Base-by-base conservation (phyloP, 1,139 yeast genomes). In the Blastobotrys apis region DNA sequence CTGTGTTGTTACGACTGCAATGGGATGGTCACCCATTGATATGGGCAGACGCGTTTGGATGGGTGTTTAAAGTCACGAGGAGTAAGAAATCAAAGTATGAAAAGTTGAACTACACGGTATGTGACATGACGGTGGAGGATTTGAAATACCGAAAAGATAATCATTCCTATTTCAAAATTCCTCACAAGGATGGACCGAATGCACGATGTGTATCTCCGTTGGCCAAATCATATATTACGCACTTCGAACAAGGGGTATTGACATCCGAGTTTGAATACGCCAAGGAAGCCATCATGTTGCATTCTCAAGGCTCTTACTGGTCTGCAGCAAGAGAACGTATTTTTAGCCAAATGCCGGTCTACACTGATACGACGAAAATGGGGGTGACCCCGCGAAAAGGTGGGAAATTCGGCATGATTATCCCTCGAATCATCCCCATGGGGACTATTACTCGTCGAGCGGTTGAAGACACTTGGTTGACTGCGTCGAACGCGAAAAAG, bases 381-480 rank as follows among this genome's bases (percentile, higher is more conserved):
- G 67, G 65, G 0, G 64, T 56, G 50, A 64, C 9, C 60, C 64
- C 47, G 33, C 29, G 52, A 2, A 32, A 33, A 20, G 71, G 73
- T 1, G 15, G 23, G 10, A 41, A 41, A 19, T 60, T 79, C 55
- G 96, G 95, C 0, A 72, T 90, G 44, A 92, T 94, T 23, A 59
- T 94, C 15, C 99, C 99, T 1, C 78, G 79, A 43, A 71, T 90
- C 39, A 74, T 87, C 13, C 77, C 96, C 1, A 94, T 92, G 97
- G 99, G 99, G 0, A 94, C 99, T 0, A 81, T 94, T 9, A 94
- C 99, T 0, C 72, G 98, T 55, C 73, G 99, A 51, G 97, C 98
- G 1, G 96, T 94, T 1, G 99, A 94, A 64, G 88, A 86, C 53
- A 87, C 97, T 0, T 92, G 99, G 99, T 68, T 94, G 31, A 92